These are phyloP conservation scores for Candida anglica DNA, from an alignment of 805 yeast species.

Conservation along the genomic window DNA sequence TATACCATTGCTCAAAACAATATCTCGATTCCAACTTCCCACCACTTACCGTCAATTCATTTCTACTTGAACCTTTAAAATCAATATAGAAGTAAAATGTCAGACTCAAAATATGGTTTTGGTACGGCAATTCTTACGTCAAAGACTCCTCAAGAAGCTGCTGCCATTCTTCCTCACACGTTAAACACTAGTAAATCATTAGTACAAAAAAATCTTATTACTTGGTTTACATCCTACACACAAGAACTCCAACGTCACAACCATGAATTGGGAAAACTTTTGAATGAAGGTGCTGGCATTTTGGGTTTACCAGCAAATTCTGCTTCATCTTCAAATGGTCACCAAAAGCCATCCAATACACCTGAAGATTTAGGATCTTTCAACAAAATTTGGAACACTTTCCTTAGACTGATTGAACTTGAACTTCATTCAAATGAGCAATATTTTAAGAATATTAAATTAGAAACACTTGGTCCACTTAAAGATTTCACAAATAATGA, in stretches of 20 bases:
- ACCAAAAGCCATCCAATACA: slow-evolving; percentile 19
- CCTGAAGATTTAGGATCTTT: slow-evolving; percentile 37
- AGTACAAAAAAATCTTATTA: slow-evolving; percentile 25
- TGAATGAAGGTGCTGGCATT: slow-evolving; percentile 49
- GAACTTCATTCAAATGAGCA: slow-evolving; percentile 46
- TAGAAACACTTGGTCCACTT: slow-evolving; percentile 54
- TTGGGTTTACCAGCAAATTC: slow-evolving; percentile 46
- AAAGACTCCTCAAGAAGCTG: slow-evolving; percentile 39
- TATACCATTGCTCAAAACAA: no score
- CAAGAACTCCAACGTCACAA: slow-evolving; percentile 29
- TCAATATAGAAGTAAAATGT: no score
- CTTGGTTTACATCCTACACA: slow-evolving; percentile 28
- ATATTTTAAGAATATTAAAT: slow-evolving; percentile 42
- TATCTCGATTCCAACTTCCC: no score
- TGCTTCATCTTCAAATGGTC: slow-evolving; percentile 28
- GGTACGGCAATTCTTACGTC: slow-evolving; percentile 38
- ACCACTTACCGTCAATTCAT: no score
- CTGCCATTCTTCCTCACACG: slow-evolving; percentile 33
- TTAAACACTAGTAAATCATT: slow-evolving; percentile 25
- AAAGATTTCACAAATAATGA: slow-evolving; percentile 51
- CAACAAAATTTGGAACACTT: slow-evolving; percentile 42
- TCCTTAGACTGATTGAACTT: slow-evolving; percentile 48
- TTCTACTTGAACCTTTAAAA: no score
- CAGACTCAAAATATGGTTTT: slow-evolving; percentile 13
- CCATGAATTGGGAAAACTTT: slow-evolving; percentile 58